Percentiles rank a stretch among this genome's conserved stretches.
Evolutionary conservation across 106 monocot genomes (phyloP).

Genomic region (Vanilla planifolia): DNA sequence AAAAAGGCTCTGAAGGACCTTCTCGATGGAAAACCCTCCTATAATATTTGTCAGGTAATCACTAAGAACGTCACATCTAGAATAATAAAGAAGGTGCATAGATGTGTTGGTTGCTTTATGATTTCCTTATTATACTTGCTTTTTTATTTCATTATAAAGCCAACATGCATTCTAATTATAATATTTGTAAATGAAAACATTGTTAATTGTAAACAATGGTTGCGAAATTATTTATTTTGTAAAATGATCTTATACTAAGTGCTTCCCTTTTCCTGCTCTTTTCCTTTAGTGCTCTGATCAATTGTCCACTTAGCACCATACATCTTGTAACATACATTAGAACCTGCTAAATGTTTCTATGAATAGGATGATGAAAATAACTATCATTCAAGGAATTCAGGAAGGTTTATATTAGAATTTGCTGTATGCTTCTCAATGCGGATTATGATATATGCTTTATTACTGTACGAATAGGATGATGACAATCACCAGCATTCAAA

Average conservation of each 20-base stretch:
- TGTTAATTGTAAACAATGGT: not conserved
- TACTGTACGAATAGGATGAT: not conserved
- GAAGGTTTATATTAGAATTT: no score
- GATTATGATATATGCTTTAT: not conserved
- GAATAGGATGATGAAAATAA: no score
- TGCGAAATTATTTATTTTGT: not conserved
- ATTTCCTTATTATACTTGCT: not conserved
- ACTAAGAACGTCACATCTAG: not conserved
- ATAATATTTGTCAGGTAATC: slow-evolving; percentile 21
- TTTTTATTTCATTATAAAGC: not conserved
- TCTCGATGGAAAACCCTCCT: slow-evolving; percentile 37
- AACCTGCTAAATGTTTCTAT: not conserved
- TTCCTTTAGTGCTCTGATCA: not conserved
- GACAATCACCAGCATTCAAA: slow-evolving; percentile 1
- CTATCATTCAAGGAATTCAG: no score
- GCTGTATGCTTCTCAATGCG: not conserved
- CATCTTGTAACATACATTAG: not conserved
- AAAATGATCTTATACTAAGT: not conserved
- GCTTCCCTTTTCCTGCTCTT: not conserved
- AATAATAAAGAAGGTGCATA: not conserved
- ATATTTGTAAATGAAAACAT: slow-evolving; percentile 4
- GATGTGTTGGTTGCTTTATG: not conserved
- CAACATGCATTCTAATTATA: not conserved
- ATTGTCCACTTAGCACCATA: not conserved
- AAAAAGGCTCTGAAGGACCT: slow-evolving; percentile 61